Evolutionary conservation across 1,284 basidiomycete genomes (phyloP), one percentile per base, ranked within the genome.

Genomic region (Malassezia brasiliensis): DNA sequence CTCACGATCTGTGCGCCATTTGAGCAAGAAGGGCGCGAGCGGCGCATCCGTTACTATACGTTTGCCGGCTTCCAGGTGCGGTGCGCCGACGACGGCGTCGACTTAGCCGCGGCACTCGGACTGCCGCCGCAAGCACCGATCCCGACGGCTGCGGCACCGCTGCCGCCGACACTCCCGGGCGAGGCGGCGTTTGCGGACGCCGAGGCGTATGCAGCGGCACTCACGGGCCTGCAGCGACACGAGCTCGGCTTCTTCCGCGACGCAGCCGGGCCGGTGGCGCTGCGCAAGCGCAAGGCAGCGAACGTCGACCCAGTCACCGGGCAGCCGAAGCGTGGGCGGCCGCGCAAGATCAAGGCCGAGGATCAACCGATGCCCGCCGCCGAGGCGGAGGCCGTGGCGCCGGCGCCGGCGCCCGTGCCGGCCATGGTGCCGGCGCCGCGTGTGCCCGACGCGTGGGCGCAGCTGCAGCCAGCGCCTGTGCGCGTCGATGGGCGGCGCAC

Each of bases 21-120:
- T 46, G 55, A 57, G 50, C 55, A 57, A 25, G 32, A 47, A 12
- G 55, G 55, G 12, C 55, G 55, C n/a, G 55, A 57, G 47, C 49
- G 55, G 19, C 55, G 55, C 1, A 52, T 57, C 34, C 55, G 55
- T 6, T 57, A 57, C 31, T 57, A 57, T 47, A 47, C 50, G 15
- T 47, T 39, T 20, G 32, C 36, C 14, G 50, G 45, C 22, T 57
- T 57, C 35, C 20, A 22, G 10, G 45, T 6, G 30, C 42, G 32
- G 15, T 57, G 55, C 39, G 45, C 19, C 9, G 22, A 9, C 22
- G 44, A 48, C 15, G 55, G 47, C 8, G 32, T 57, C 14, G 41
- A 50, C 15, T 34, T 57, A 19, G 41, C 41, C 30, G 22, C 34
- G 15, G 55, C 50, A 17, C 55, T 57, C 5, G 55, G 55, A 5